phyloP scores from a whole-genome alignment of 176 grass and related monocot genomes.

The Avena eriantha region DNA sequence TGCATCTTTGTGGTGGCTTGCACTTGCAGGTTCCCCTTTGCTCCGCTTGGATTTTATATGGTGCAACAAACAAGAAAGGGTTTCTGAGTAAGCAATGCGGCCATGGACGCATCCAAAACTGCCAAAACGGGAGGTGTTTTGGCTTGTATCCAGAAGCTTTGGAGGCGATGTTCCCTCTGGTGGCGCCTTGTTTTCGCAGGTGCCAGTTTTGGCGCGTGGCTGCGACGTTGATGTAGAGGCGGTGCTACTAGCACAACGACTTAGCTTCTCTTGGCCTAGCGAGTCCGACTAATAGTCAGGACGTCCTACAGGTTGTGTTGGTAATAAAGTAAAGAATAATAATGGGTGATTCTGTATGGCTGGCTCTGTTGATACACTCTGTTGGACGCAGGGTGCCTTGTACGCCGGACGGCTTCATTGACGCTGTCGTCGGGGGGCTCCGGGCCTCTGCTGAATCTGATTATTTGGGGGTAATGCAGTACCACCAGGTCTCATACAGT shows the following conservation, averaged over 20 bases:
- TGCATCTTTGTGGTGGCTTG: neutral
- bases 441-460: neutral
- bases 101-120: neutral
- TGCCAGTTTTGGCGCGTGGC: constrained; percentile 36
- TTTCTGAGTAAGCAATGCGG: constrained; percentile 49
- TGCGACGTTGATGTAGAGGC: constrained; percentile 38
- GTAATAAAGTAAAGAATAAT: neutral
- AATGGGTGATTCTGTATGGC: neutral
- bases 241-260: neutral
- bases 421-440: neutral
- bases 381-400: neutral
- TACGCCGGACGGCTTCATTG: constrained; percentile 6
- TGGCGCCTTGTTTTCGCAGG: constrained; percentile 55
- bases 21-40: neutral
- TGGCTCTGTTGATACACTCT: neutral
- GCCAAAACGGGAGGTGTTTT: constrained; percentile 24
- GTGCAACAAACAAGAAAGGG: constrained; percentile 39
- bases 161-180: constrained; percentile 45
- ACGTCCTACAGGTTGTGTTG: neutral
- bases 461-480: neutral
- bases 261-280: neutral
- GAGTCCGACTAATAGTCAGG: neutral
- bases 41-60: constrained; percentile 11
- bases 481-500: neutral
- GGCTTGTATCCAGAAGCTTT: constrained; percentile 23